Evolutionary conservation across 768 basidiomycete species (phyloP).

Genomic region (Kwoniella dendrophila): DNA sequence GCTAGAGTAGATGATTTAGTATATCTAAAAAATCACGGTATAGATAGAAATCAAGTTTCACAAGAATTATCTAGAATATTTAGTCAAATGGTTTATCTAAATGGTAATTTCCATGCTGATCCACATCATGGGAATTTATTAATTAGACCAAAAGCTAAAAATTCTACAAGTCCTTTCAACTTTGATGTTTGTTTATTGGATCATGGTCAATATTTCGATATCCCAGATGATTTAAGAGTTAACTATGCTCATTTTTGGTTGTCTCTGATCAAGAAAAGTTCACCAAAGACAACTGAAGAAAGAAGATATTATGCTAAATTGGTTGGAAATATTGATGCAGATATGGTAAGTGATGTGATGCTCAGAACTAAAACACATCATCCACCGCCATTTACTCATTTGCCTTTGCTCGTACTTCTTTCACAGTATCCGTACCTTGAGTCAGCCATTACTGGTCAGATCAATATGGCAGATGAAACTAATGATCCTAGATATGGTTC

Average conservation of each 20-base stretch:
- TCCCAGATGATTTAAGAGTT: constrained; percentile 75
- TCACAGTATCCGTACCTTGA: constrained; percentile 88
- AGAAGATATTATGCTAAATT: constrained; percentile 83
- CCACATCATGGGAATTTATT: constrained; percentile 87
- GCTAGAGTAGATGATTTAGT: constrained; percentile 82
- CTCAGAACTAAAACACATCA: too few species aligned
- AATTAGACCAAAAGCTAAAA: constrained; percentile 70
- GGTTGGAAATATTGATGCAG: constrained; percentile 86
- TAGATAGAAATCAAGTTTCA: constrained; percentile 91
- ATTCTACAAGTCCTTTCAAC: constrained; percentile 79
- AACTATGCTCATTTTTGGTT: constrained; percentile 75
- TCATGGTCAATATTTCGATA: constrained; percentile 81
- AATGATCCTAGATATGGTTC: constrained; percentile 1
- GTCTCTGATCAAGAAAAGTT: constrained; percentile 74
- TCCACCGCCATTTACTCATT: neutral
- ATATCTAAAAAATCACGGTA: constrained; percentile 76
- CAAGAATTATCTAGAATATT: constrained; percentile 89
- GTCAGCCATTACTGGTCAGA: constrained; percentile 84
- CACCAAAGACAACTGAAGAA: constrained; percentile 66
- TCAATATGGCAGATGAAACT: constrained; percentile 60
- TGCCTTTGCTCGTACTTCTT: neutral
- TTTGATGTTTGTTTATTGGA: constrained; percentile 95
- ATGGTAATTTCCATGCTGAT: constrained; percentile 75
- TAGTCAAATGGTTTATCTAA: constrained; percentile 90
- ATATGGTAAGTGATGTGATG: constrained; percentile 65